Base-by-base conservation (phyloP, 208 protist genomes). In the Porcisia deanei region DNA sequence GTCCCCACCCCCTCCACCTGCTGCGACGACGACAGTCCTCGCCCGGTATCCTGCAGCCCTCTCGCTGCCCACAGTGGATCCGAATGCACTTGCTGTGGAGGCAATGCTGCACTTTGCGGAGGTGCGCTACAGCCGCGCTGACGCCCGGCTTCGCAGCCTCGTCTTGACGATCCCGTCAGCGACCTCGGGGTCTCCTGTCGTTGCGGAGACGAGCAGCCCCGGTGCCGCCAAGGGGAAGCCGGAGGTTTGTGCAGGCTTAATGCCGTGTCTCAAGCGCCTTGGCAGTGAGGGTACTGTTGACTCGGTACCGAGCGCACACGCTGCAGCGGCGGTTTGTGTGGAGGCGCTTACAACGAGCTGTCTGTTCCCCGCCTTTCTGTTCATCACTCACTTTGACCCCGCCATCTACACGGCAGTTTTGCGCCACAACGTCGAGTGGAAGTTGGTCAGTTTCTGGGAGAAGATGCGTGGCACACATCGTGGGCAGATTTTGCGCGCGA, bases 291-390 rank as follows among this genome's bases (percentile, higher is more conserved):
- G 67, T 0, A 83, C 85, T 64, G 58, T 79, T 45, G 84, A 88
- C 37, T 49, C 83, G n/a, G 53, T 90, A 16, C 80, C 78, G 22
- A 75, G 67, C 20, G 72, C 86, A 20, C 76, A 80, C 34, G 47
- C 77, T 22, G 76, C 88, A 12, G 67, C 87, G 22, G 63, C 82
- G 1, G 64, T 76, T 14, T 93, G 88, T 63, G 81, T 92, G 2
- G 80, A 88, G 73, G 72, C 83, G 39, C 81, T 94, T 18, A 81
- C 85, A 37, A 45, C 43, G 41, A 80, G 88, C 67, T 86, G 83
- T 58, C 75, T 97, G 8, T 88, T 95, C 60, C 93, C 90, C 1
- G 93, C 91, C 54, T 93, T 97, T 75, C 70, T 90, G n/a, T 95
- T 95, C 61, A 61, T 89, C 45, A 82, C 73, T 10, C 85, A 93